These are phyloP conservation scores for Heterobasidion irregulare DNA, from an alignment of 1,284 basidiomycete species.

Conservation along the genomic window DNA sequence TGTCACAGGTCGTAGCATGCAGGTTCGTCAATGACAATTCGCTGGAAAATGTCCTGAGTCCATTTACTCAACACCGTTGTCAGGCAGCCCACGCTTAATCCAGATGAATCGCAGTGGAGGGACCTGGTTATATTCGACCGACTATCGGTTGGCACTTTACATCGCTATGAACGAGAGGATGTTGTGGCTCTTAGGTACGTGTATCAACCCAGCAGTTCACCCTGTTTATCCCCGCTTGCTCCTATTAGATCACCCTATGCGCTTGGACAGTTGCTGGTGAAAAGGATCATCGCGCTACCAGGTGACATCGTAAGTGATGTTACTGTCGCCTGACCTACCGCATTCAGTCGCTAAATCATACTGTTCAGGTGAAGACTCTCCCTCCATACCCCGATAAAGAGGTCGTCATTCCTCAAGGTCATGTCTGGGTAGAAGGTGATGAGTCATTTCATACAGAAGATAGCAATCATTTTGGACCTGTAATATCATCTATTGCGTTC, in stretches of 20 bases:
- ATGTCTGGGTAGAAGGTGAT: slow-evolving; percentile 73
- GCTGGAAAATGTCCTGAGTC: background rate
- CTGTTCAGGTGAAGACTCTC: slow-evolving; percentile 43
- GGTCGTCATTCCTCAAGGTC: slow-evolving; percentile 49
- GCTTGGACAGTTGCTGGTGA: slow-evolving; percentile 46
- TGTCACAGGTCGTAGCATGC: slow-evolving; percentile 66
- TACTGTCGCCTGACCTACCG: background rate
- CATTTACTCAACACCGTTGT: slow-evolving; percentile 4
- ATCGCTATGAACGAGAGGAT: slow-evolving; percentile 46
- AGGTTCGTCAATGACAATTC: slow-evolving; percentile 34
- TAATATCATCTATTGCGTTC: slow-evolving; percentile 21
- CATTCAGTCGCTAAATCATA: background rate
- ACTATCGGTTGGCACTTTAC: slow-evolving; percentile 28
- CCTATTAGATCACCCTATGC: slow-evolving; percentile 50
- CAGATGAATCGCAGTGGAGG: slow-evolving; percentile 49
- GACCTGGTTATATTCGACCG: slow-evolving; percentile 63
- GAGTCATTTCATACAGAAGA: slow-evolving; percentile 60
- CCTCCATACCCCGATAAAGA: slow-evolving; percentile 60
- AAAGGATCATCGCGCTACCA: slow-evolving; percentile 58
- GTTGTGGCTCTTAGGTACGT: slow-evolving; percentile 53
- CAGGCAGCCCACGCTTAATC: slow-evolving; percentile 71
- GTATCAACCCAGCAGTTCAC: background rate
- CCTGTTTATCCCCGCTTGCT: background rate
- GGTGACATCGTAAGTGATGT: slow-evolving; percentile 39
- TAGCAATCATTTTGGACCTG: slow-evolving; percentile 68